Evolutionary conservation across 345 rosid genomes (phyloP), one percentile per base, ranked within the genome.

Genomic region (Orychophragmus violaceus): DNA sequence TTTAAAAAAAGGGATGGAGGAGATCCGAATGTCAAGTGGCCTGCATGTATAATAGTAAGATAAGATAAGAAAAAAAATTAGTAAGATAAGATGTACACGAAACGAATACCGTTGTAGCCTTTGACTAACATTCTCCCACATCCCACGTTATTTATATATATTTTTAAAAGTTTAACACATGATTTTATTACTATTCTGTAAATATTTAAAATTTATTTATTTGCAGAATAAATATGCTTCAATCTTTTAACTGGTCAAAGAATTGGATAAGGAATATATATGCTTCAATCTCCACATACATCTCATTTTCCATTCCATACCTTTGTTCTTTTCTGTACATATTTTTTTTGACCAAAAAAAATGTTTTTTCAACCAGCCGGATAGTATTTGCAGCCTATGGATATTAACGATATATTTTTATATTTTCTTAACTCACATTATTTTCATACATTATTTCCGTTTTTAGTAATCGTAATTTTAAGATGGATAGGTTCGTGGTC

Each of bases 31-130:
- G 28, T 62, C 74, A 70, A 70, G 62, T 52, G 74, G 68, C 46
- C 46, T 52, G 10, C 46, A 29, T 51, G 67, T 16, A 19, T 50
- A 23, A 11, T 10, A 12, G 4, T 29, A 2, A 28, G n/a, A n/a
- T n/a, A n/a, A n/a, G n/a, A n/a, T n/a, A n/a, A n/a, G n/a, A n/a
- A n/a, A n/a, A n/a, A n/a, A n/a, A n/a, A n/a, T n/a, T n/a, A n/a
- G n/a, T n/a, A n/a, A n/a, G n/a, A n/a, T n/a, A n/a, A n/a, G 51
- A 22, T 41, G 53, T 37, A 70, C 62, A 70, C 74, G 68, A 61
- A 61, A 60, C 54, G 68, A 70, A 61, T 52, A 41, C 12, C 61
- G 5, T 41, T 39, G 41, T 61, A 39, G 33, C 45, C 11, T 51
- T 69, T 61, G 36, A 70, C 68, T 52, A 39, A 36, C 61, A 51